These are phyloP conservation scores for Cercospora janseana DNA, from an alignment of 2,329 filamentous ascomycete genomes.

Conservation along the genomic window DNA sequence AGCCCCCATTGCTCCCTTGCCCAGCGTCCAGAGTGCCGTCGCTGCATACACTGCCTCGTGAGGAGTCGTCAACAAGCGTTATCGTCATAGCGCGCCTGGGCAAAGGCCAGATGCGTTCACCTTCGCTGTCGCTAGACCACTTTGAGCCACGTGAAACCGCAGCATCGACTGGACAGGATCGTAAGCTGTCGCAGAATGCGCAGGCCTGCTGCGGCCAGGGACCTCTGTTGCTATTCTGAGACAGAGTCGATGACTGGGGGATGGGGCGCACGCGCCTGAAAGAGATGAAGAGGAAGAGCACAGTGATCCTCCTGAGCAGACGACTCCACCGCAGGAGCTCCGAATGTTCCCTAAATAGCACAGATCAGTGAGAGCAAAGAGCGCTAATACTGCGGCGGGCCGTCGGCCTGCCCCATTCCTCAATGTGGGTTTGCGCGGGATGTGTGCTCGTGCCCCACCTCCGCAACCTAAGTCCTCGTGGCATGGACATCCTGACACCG, in stretches of 20 bases:
- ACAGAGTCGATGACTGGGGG: constrained; percentile 5
- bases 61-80: background rate
- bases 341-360: constrained; percentile 18
- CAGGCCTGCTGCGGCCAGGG: constrained; percentile 14
- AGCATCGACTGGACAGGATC: constrained; percentile 23
- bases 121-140: constrained; percentile 12
- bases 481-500: constrained; percentile 12
- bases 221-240: constrained; percentile 21
- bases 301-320: background rate
- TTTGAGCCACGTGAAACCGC: constrained; percentile 16
- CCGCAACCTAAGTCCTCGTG: constrained; percentile 15
- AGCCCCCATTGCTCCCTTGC: background rate
- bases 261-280: constrained; percentile 10
- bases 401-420: background rate
- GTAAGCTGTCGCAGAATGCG: constrained; percentile 10
- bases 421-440: too few relatives aligned
- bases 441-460: constrained; percentile 8
- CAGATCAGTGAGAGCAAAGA: background rate
- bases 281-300: background rate
- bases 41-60: constrained; percentile 3
- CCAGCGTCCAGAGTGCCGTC: background rate
- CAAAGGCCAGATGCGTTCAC: background rate
- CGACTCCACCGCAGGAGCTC: background rate
- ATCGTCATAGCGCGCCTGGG: background rate
- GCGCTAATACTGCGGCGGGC: constrained; percentile 1